Conservation (phyloP, 768 basidiomycete species). For the Xerocomus brunneocitrinus region DNA sequence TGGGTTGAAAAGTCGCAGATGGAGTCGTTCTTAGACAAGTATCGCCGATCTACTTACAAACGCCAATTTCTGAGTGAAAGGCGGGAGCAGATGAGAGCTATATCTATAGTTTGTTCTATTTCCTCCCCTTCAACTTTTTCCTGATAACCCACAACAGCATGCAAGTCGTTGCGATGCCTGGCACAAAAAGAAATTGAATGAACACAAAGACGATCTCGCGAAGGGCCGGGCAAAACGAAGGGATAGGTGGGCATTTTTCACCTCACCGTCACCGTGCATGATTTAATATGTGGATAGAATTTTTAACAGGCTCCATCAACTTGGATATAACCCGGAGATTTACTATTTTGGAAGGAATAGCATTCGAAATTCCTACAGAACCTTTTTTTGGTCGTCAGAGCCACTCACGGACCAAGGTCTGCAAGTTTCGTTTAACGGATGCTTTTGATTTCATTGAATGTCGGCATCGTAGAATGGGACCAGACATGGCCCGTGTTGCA, state of each 20-base stretch:
- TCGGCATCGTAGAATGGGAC: constrained; percentile 7
- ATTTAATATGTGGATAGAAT: background rate
- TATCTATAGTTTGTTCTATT: background rate
- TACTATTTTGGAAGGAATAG: background rate
- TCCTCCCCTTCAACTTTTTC: background rate
- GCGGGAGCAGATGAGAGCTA: background rate
- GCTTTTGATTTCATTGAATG: background rate
- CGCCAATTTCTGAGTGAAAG: background rate
- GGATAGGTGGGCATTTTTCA: background rate
- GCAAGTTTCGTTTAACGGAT: background rate
- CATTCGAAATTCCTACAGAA: background rate
- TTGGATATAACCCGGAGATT: constrained; percentile 8
- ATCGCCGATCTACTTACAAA: background rate
- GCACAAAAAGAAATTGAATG: background rate
- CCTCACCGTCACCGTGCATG: too few species aligned
- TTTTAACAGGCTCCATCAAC: background rate
- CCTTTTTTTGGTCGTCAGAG: constrained; percentile 1
- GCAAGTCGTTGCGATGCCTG: background rate
- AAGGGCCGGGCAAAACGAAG: background rate
- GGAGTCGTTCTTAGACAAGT: constrained; percentile 6
- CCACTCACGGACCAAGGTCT: constrained; percentile 9
- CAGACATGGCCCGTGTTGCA: constrained; percentile 1
- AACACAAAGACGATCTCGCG: background rate
- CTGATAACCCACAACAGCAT: constrained; percentile 1
- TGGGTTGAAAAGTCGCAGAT: constrained; percentile 12